Percentiles rank a stretch among this genome's conserved stretches.
phyloP scores from a whole-genome alignment of 2,329 filamentous ascomycete species.

The Nemania sp. region DNA sequence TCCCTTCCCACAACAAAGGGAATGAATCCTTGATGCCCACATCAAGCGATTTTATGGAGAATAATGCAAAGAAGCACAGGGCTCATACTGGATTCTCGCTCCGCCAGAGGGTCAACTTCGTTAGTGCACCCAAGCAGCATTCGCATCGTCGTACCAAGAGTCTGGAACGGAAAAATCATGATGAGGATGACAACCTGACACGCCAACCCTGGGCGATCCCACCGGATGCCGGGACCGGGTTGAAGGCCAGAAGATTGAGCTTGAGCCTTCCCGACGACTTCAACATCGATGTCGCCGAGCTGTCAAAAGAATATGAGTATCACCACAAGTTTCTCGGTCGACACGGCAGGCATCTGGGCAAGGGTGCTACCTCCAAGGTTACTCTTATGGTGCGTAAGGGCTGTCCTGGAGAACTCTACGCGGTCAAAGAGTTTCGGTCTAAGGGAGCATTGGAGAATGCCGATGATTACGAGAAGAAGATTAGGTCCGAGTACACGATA shows the following conservation, averaged over 20 bases:
- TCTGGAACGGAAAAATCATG: slow-evolving; percentile 39
- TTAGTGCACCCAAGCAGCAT: slow-evolving; percentile 34
- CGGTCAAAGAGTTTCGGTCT: slow-evolving; percentile 85
- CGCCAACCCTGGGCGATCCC: slow-evolving; percentile 62
- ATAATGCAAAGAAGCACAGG: slow-evolving; percentile 55
- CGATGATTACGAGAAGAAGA: slow-evolving; percentile 82
- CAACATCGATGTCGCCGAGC: slow-evolving; percentile 69
- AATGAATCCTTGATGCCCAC: slow-evolving; percentile 44
- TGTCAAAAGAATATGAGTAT: slow-evolving; percentile 72
- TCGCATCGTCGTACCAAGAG: slow-evolving; percentile 36
- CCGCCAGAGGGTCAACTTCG: slow-evolving; percentile 55
- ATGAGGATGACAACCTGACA: slow-evolving; percentile 44
- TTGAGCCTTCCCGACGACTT: slow-evolving; percentile 75
- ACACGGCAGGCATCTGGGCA: slow-evolving; percentile 76
- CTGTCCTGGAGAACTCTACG: slow-evolving; percentile 68
- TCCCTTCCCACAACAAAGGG: slow-evolving; percentile 30
- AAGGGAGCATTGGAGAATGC: slow-evolving; percentile 71
- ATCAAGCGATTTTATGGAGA: slow-evolving; percentile 50
- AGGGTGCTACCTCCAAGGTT: slow-evolving; percentile 82
- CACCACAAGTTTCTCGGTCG: slow-evolving; percentile 72
- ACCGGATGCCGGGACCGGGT: slow-evolving; percentile 71
- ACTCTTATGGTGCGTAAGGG: slow-evolving; percentile 78
- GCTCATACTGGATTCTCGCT: slow-evolving; percentile 56
- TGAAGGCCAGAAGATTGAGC: slow-evolving; percentile 80
- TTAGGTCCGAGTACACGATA: slow-evolving; percentile 89